Base-by-base conservation (phyloP, 1,139 yeast genomes). In the Hansenula lynferdii region DNA sequence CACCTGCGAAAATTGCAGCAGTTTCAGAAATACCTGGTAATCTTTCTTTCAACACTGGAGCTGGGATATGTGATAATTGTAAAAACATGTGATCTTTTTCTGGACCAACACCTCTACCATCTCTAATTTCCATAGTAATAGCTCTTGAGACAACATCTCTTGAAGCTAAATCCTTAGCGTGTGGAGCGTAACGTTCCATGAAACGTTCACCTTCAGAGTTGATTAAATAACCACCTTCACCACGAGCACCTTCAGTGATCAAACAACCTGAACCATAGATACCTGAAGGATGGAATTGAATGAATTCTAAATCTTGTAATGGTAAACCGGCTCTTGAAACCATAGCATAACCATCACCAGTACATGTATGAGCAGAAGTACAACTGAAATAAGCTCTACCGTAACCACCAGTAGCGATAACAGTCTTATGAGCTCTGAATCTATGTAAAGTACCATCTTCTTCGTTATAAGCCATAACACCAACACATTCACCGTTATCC, bases 281-380 rank as follows among this genome's bases (percentile, higher is more conserved):
- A 77, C 98, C 98, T 29, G 97, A 89, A 47, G 98, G 98, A 69
- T 92, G 98, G 90, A 92, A 92, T 71, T 92, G 98, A 47, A 92
- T 92, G 61, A 92, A 92, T 70, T 92, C 98, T 70, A 90, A 73
- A 70, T 92, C 98, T 72, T 92, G 96, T 61, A 90, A 75, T 42
- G 98, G 98, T 65, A 90, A 80, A 45, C 98, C 98, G 42, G 98
- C 98, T 70, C 98, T 83, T 40, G 97, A 72, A 47, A 87, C 97
- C 97, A 92, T 92, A 55, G 97, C 98, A 62, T 75, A 80, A 65
- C 98, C 98, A 67, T 92, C 98, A 73, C 98, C 98, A 45, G 98
- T 92, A 78, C 98, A 92, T 47, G 98, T 92, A 73, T 92, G 98
- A 41, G 97, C 98, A 46, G 97, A 89, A 48, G 98, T 92, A 75